phyloP scores from a whole-genome alignment of 345 rosid genomes.

The Brassica juncea region DNA sequence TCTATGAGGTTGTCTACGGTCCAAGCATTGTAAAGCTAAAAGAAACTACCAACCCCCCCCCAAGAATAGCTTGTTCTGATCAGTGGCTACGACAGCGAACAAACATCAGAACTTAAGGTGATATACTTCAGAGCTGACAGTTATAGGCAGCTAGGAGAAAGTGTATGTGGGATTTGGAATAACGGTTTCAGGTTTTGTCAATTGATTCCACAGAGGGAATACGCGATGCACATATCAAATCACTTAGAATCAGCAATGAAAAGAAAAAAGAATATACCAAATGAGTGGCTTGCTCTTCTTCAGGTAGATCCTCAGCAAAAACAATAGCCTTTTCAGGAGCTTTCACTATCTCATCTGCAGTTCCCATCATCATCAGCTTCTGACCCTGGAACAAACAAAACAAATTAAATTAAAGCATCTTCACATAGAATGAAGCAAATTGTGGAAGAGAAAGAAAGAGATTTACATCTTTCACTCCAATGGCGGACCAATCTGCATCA shows the following conservation, averaged over 20 bases:
- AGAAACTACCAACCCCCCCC: slow-evolving; percentile 4
- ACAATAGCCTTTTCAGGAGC: slow-evolving; percentile 88
- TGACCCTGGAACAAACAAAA: slow-evolving; percentile 61
- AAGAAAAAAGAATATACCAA: slow-evolving; percentile 43
- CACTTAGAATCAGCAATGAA: not conserved
- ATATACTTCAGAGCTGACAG: not conserved
- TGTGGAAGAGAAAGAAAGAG: not conserved
- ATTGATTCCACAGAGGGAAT: not conserved
- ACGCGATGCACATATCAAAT: not conserved
- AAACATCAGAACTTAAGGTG: not conserved
- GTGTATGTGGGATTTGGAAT: not conserved
- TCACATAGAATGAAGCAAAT: slow-evolving; percentile 3
- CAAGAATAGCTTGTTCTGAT: not conserved
- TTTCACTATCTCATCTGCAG: slow-evolving; percentile 92
- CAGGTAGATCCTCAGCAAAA: slow-evolving; percentile 95
- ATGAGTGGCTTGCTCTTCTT: slow-evolving; percentile 79
- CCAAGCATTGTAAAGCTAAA: not conserved
- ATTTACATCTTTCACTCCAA: slow-evolving; percentile 77
- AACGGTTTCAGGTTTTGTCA: not conserved
- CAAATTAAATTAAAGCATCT: not conserved
- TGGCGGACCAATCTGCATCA: slow-evolving; percentile 80
- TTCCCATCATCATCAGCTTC: slow-evolving; percentile 99
- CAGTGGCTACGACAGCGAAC: not conserved
- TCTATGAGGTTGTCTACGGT: not conserved
- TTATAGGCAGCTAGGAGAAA: not conserved